Evolutionary conservation across 1,139 yeast genomes (phyloP).

Genomic region (Casaregolazyma suthepensis): DNA sequence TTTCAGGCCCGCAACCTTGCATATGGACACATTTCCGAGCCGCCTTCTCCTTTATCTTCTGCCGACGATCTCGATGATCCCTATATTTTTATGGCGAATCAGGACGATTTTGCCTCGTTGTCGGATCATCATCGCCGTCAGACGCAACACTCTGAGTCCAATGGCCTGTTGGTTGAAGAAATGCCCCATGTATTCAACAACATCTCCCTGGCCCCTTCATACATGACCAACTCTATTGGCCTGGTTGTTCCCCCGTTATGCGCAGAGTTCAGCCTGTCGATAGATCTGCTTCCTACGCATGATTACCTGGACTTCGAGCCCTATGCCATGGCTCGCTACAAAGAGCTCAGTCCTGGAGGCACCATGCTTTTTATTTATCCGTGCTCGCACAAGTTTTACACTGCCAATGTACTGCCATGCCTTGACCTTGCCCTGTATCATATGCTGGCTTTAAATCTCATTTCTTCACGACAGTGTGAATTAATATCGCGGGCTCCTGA

Average conservation of each 20-base stretch:
- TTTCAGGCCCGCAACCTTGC: background rate
- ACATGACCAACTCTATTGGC: conserved; percentile 1
- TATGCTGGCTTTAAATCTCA: conserved; percentile 24
- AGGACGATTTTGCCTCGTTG: background rate
- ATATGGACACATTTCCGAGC: background rate
- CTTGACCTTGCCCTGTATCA: conserved; percentile 25
- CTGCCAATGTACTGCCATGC: conserved; percentile 21
- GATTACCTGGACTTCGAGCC: conserved; percentile 15
- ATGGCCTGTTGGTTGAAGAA: background rate
- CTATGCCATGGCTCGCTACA: conserved; percentile 17
- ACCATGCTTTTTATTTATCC: conserved; percentile 24
- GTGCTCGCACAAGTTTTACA: conserved; percentile 21
- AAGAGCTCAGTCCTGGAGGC: conserved; percentile 25
- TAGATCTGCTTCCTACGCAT: conserved; percentile 26
- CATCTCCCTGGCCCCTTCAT: conserved; percentile 9
- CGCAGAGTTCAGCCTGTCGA: conserved; percentile 20
- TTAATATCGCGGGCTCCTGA: conserved; percentile 22
- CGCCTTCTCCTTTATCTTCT: conserved; percentile 2
- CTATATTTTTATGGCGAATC: conserved; percentile 1
- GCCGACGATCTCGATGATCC: background rate
- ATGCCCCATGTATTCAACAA: conserved; percentile 6
- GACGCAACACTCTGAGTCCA: background rate
- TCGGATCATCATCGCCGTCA: background rate
- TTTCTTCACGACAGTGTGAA: conserved; percentile 26
- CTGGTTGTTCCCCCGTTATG: conserved; percentile 25